A percentile compares a stretch with the other conserved stretches of the same genome.
phyloP scores from a whole-genome alignment of 495 filamentous ascomycete species.

The Talaromyces thailandensis region DNA sequence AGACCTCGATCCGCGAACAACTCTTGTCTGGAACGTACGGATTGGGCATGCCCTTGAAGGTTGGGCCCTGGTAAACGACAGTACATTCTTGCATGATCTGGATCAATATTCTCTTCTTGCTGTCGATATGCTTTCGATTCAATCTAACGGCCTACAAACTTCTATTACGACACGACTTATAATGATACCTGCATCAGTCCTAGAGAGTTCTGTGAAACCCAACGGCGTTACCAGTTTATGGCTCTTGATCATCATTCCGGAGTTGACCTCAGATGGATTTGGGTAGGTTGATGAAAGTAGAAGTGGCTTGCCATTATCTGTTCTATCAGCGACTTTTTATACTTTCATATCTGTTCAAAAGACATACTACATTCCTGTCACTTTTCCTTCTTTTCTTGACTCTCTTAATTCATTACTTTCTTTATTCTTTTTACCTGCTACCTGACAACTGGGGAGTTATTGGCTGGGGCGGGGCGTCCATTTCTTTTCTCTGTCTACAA shows the following conservation, averaged over 20 bases:
- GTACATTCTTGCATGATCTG: not conserved
- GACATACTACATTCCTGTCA: slow-evolving; percentile 10
- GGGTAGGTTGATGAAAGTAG: not conserved
- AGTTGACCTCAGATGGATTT: not conserved
- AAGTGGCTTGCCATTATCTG: not conserved
- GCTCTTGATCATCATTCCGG: not conserved
- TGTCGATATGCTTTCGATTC: slow-evolving; percentile 5
- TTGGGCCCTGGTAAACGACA: slow-evolving; percentile 56
- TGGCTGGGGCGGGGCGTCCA: not conserved
- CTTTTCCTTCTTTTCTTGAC: slow-evolving; percentile 9
- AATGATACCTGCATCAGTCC: slow-evolving; percentile 8
- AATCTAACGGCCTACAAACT: slow-evolving; percentile 4
- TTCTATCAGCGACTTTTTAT: not conserved
- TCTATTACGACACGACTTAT: slow-evolving; percentile 5
- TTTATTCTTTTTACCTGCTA: not conserved
- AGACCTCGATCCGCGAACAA: slow-evolving; percentile 67
- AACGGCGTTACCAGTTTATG: slow-evolving; percentile 4
- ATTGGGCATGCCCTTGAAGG: slow-evolving; percentile 56
- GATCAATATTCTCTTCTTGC: not conserved
- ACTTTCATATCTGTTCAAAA: not conserved
- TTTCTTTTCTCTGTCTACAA: slow-evolving; percentile 10
- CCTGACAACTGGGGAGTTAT: not conserved
- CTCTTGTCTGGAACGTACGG: slow-evolving; percentile 72
- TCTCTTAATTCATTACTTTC: not conserved
- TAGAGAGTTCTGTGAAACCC: slow-evolving; percentile 6